Evolutionary conservation across 164 flowering plant species (phyloP).

Genomic region (Platanus orientalis): DNA sequence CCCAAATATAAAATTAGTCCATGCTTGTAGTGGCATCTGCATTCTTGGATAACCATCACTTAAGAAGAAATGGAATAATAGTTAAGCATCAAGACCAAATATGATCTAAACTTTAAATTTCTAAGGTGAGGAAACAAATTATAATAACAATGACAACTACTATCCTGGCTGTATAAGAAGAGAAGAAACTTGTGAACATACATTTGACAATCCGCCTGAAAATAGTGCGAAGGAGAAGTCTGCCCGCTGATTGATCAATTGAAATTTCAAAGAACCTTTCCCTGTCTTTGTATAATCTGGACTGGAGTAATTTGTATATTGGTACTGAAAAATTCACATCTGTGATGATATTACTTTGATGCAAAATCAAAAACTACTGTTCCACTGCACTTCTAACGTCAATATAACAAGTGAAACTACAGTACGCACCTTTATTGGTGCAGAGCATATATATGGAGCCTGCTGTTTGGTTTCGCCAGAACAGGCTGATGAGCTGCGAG

Average conservation of each 20-base stretch:
- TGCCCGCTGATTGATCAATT: constrained; percentile 55
- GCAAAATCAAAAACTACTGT: background rate
- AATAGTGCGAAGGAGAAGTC: constrained; percentile 58
- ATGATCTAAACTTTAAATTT: background rate
- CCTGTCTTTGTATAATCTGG: constrained; percentile 40
- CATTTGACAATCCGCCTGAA: constrained; percentile 47
- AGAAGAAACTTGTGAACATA: constrained; percentile 14
- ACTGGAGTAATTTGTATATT: constrained; percentile 29
- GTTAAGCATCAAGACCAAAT: background rate
- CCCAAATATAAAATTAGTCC: background rate
- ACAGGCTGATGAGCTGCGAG: constrained; percentile 55
- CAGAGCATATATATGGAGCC: constrained; percentile 42
- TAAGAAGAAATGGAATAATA: background rate
- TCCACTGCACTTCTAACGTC: background rate
- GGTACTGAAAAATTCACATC: constrained; percentile 28
- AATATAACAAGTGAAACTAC: background rate
- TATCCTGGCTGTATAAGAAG: background rate
- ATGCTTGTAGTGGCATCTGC: background rate
- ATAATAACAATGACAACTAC: background rate
- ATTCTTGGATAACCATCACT: background rate
- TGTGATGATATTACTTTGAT: background rate
- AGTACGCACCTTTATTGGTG: constrained; percentile 54
- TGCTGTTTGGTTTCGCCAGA: constrained; percentile 23
- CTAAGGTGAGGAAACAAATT: background rate
- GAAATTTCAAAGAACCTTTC: constrained; percentile 38